Evolutionary conservation across 768 basidiomycete species (phyloP), one percentile per base, ranked within the genome.

Genomic region (Boletus pseudo-olivaceus): DNA sequence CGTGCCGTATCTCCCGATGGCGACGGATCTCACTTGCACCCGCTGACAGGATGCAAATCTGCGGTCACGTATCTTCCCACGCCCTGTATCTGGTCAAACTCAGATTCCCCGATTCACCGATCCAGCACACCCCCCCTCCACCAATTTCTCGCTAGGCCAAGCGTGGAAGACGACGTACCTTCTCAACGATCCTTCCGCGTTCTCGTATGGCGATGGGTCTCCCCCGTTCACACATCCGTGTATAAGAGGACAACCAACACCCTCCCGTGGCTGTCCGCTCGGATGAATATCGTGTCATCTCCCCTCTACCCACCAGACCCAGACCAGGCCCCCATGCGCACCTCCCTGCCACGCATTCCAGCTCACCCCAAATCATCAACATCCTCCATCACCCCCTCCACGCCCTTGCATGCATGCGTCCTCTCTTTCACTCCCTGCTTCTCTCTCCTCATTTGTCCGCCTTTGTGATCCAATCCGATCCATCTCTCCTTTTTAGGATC

Each of bases 1-100:
- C n/a, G 72, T 68, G 67, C 64, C 73, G 72, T 80, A 82, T 83
- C 81, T 80, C 78, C 82, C 84, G 83, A 85, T 84, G 82, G 69
- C 76, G 73, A 73, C 80, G 81, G 83, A 84, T 67, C 65, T 67
- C 65, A 66, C 65, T 67, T 66, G 61, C 56, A 58, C 59, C 58
- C 66, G 63, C 51, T 62, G 58, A 57, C 63, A 68, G 63, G 61
- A 68, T 66, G 66, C 63, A 68, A 68, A 68, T 67, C 66, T 68
- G 55, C 52, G 26, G 30, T n/a, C 8, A 49, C 48, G 39, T 62
- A 66, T 66, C 63, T 66, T 68, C 65, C 48, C 65, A 68, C 65
- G 66, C 10, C 17, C 58, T 32, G 49, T 37, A 66, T 63, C 56
- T 61, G 23, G 56, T 1, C 50, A 54, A 17, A 5, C 55, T 53